phyloP scores from a whole-genome alignment of 768 basidiomycete genomes.

The Pulveroboletus frians region DNA sequence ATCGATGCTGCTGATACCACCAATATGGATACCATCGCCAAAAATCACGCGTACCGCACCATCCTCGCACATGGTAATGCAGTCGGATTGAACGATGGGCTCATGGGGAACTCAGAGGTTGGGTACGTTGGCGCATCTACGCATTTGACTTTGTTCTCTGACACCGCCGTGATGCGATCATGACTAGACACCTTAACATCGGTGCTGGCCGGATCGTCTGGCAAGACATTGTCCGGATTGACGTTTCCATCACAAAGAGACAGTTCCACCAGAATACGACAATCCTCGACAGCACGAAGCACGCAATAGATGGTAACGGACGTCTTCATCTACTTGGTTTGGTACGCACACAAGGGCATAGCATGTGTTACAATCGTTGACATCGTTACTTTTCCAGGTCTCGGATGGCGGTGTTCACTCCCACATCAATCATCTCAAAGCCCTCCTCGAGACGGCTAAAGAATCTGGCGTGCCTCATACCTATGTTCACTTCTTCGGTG shows the following conservation, averaged over 20 bases:
- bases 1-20: conserved; percentile 80
- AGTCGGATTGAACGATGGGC: conserved; percentile 86
- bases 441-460: conserved; percentile 87
- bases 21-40: conserved; percentile 84
- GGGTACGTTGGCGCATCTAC: conserved; percentile 53
- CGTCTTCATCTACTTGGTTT: conserved; percentile 86
- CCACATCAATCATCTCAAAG: conserved; percentile 85
- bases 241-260: conserved; percentile 83
- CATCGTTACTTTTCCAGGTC: conserved; percentile 41
- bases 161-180: background rate
- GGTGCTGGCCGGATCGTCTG: conserved; percentile 93
- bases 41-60: conserved; percentile 65
- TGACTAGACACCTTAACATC: conserved; percentile 82
- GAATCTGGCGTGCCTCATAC: conserved; percentile 77
- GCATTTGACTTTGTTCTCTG: background rate
- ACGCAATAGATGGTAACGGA: conserved; percentile 77
- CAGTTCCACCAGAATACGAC: conserved; percentile 75
- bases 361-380: conserved; percentile 3
- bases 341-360: conserved; percentile 38
- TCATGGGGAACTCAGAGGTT: conserved; percentile 98
- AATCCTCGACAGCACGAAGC: conserved; percentile 69
- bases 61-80: conserved; percentile 86
- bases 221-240: conserved; percentile 97
- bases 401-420: conserved; percentile 98
- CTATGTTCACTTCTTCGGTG: conserved; percentile 91